Conservation (phyloP, 805 yeast species). For the Myxozyma neglecta region DNA sequence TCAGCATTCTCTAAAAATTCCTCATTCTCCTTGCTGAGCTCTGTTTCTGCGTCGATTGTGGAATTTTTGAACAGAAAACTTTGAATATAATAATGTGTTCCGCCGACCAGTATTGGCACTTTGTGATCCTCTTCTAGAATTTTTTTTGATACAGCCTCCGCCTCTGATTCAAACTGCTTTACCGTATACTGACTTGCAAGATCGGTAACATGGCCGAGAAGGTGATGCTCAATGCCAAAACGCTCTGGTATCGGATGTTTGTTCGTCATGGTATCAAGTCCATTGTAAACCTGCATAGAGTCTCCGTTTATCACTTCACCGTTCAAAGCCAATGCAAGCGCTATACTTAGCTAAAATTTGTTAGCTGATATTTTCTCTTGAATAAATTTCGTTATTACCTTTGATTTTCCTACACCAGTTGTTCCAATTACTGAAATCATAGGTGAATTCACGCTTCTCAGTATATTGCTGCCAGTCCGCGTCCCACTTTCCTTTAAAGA, state of each 20-base stretch:
- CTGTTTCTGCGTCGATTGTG: conserved; percentile 45
- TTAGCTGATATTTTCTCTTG: background rate
- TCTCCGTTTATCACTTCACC: conserved; percentile 96
- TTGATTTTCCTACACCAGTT: conserved; percentile 96
- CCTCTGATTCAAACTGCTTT: conserved; percentile 76
- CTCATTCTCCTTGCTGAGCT: conserved; percentile 12
- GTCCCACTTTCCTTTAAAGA: background rate
- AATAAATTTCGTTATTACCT: conserved; percentile 41
- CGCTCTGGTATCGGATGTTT: conserved; percentile 85
- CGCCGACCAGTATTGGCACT: conserved; percentile 88
- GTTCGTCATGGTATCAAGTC: conserved; percentile 75
- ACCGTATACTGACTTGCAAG: conserved; percentile 84
- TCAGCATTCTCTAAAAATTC: conserved; percentile 23
- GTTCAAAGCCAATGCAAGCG: conserved; percentile 68
- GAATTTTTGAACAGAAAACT: conserved; percentile 70
- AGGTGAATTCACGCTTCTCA: conserved; percentile 32
- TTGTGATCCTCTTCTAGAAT: conserved; percentile 64
- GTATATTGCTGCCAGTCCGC: background rate
- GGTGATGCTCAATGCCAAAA: conserved; percentile 75
- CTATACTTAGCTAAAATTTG: conserved; percentile 57
- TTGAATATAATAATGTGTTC: conserved; percentile 91
- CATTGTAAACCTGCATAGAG: conserved; percentile 91
- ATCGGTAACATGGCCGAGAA: conserved; percentile 69
- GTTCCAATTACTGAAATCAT: conserved; percentile 80
- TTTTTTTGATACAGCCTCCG: conserved; percentile 54